Evolutionary conservation across 2,329 filamentous ascomycete genomes (phyloP), one percentile per base, ranked within the genome.

Genomic region (Waltergamsia citrina): DNA sequence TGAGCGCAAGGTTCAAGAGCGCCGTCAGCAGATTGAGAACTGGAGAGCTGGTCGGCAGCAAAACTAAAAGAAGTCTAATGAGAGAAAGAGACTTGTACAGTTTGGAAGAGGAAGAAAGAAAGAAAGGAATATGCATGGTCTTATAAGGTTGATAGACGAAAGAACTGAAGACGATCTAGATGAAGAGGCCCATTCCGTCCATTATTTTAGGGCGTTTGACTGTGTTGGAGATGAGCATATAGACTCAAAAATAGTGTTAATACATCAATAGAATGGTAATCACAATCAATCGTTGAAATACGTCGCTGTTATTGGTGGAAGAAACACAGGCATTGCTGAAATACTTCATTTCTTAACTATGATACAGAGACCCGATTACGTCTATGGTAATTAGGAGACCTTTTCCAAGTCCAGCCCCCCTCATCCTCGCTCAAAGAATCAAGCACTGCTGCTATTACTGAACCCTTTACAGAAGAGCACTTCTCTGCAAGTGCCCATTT

Each of bases 1-100:
- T 46, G 75, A 80, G 63, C 61, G 62, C 43, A 69, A 70, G 54
- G 51, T 78, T 16, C 63, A 66, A 45, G 70, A 69, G 54, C 59
- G 64, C 43, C 59, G 59, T 41, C 57, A 56, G 47, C 60, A 65
- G 50, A 50, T 74, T 41, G 54, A 63, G 49, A 59, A 61, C 40
- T 69, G 67, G 65, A 53, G 59, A 32, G 45, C 57, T 32, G 59
- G 59, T 23, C 49, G 53, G 31, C 44, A 49, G 42, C 33, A 35
- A 29, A 29, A 32, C 10, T 22, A 21, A 18, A 21, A 11, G 15
- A 28, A 28, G 8, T 28, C 26, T 28, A 15, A 5, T 28, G 26
- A 5, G 26, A 28, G 15, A 15, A 6, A 14, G 6, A 6, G 15
- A 15, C 28, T 9, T 18, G 28, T 10, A 7, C 15, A 29, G 8